phyloP scores from a whole-genome alignment of 176 grass and related monocot genomes.

The Cymbopogon citratus region DNA sequence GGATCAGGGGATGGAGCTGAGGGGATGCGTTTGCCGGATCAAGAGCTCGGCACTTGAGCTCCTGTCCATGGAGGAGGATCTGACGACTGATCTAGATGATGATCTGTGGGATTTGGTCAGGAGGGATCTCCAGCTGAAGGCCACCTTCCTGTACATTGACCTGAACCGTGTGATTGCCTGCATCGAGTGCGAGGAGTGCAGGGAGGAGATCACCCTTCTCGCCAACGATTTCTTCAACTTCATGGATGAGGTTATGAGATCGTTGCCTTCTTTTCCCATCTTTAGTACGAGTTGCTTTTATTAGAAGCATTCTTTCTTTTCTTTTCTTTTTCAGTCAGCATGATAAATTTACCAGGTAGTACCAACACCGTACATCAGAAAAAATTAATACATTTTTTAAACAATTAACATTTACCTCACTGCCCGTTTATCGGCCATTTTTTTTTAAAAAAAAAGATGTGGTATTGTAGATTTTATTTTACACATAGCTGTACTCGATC shows the following conservation, averaged over 20 bases:
- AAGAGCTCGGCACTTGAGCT: conserved; percentile 58
- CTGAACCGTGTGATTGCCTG: conserved; percentile 57
- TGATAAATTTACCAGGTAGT: not conserved
- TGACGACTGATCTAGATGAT: conserved; percentile 45
- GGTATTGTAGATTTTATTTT: not conserved
- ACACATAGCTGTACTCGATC: not conserved
- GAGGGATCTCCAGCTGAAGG: conserved; percentile 64
- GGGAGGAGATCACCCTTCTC: conserved; percentile 52
- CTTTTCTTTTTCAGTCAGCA: not conserved
- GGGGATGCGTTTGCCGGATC: conserved; percentile 60
- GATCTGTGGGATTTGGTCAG: conserved; percentile 47
- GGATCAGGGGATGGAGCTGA: conserved; percentile 51
- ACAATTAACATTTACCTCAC: not conserved
- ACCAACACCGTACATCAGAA: not conserved
- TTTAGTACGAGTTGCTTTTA: conserved; percentile 5
- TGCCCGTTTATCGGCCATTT: not conserved
- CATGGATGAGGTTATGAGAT: conserved; percentile 59
- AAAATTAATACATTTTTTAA: not conserved
- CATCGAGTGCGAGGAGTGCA: conserved; percentile 36
- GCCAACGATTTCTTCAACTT: conserved; percentile 62
- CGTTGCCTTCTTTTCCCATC: not conserved
- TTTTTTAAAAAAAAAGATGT: not conserved
- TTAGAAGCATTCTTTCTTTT: conserved; percentile 7
- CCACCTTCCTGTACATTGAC: conserved; percentile 74
- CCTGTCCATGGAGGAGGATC: conserved; percentile 56